phyloP scores from a whole-genome alignment of 108 stramenopile species.

The Heterococcus sp. region DNA sequence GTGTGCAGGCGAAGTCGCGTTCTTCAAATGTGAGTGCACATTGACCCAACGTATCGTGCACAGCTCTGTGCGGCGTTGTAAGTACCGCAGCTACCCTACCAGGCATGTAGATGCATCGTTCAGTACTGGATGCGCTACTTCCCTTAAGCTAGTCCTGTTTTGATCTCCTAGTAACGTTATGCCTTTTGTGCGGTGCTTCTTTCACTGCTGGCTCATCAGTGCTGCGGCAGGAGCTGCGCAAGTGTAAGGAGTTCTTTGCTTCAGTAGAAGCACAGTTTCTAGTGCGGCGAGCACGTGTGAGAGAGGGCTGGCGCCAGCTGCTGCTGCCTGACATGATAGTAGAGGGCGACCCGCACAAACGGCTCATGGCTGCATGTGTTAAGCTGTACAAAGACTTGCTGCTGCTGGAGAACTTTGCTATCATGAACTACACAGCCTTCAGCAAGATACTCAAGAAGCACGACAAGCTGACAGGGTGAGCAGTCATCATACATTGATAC shows the following conservation, averaged over 20 bases:
- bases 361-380: constrained; percentile 74
- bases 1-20: constrained; percentile 31
- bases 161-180: neutral
- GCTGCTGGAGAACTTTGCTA: constrained; percentile 91
- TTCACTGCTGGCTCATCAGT: neutral
- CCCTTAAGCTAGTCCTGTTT: no score
- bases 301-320: constrained; percentile 39
- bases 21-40: constrained; percentile 20
- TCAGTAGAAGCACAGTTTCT: constrained; percentile 20
- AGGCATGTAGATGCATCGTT: no score
- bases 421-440: constrained; percentile 94
- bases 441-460: constrained; percentile 98
- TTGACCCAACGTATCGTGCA: neutral
- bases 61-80: neutral
- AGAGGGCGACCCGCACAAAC: constrained; percentile 39
- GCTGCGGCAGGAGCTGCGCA: constrained; percentile 25
- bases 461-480: constrained; percentile 87
- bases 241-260: constrained; percentile 41
- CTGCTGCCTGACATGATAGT: constrained; percentile 10
- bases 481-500: no score
- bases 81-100: neutral
- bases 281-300: constrained; percentile 17
- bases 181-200: neutral
- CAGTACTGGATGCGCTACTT: no score
- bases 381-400: constrained; percentile 90